Evolutionary conservation across 2,329 filamentous ascomycete genomes (phyloP).

Genomic region (Lecanoromycetidae sp.): DNA sequence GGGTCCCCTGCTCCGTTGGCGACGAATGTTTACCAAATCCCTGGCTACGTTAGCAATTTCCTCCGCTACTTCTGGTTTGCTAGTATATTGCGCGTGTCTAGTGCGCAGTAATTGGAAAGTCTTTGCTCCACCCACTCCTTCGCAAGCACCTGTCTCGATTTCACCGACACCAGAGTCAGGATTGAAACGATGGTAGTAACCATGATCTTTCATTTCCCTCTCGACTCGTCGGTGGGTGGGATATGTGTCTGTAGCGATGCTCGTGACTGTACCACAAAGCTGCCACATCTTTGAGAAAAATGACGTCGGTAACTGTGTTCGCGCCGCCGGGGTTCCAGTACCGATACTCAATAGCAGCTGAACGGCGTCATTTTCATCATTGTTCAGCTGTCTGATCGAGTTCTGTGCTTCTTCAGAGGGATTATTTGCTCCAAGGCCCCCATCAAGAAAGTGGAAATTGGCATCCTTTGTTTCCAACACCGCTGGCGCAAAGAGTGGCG

Average conservation of each 20-base stretch:
- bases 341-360: constrained; percentile 10
- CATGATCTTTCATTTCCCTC: neutral
- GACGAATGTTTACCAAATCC: neutral
- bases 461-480: constrained; percentile 4
- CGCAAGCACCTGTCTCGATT: constrained; percentile 14
- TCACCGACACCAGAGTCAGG: constrained; percentile 8
- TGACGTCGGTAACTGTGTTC: neutral
- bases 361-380: neutral
- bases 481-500: constrained; percentile 12
- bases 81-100: constrained; percentile 5
- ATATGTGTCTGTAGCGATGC: constrained; percentile 11
- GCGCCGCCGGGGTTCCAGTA: constrained; percentile 9
- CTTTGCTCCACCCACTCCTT: neutral
- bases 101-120: constrained; percentile 4
- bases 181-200: constrained; percentile 12
- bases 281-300: neutral
- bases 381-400: constrained; percentile 1
- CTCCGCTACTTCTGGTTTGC: neutral
- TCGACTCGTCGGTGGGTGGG: constrained; percentile 1
- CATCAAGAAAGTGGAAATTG: constrained; percentile 9
- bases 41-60: neutral
- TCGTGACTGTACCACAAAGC: constrained; percentile 7
- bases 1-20: neutral
- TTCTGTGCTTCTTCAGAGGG: constrained; percentile 8
- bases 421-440: constrained; percentile 13